Conservation (phyloP, 2,329 filamentous ascomycete genomes). For the Botrytis galanthina region DNA sequence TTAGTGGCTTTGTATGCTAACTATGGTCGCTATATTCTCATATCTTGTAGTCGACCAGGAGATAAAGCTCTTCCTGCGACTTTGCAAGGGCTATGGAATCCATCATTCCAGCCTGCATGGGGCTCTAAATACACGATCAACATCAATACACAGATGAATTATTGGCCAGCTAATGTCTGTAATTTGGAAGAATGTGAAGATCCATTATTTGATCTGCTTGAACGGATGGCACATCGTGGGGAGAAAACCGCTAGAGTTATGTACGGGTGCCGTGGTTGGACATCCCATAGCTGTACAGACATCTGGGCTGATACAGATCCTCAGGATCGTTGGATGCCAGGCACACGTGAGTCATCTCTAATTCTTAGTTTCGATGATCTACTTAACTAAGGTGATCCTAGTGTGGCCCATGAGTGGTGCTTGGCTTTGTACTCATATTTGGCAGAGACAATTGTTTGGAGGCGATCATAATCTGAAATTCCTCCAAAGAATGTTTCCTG, state of each 20-base stretch:
- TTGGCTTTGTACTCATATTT: constrained; percentile 44
- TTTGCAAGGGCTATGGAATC: constrained; percentile 48
- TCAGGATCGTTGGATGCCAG: constrained; percentile 38
- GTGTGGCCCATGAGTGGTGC: constrained; percentile 44
- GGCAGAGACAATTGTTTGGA: constrained; percentile 41
- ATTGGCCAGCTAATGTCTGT: constrained; percentile 43
- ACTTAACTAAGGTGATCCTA: background rate
- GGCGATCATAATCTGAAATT: constrained; percentile 37
- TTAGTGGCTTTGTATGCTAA: constrained; percentile 40
- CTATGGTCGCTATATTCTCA: constrained; percentile 43
- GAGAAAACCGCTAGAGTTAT: constrained; percentile 36
- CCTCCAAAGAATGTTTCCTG: constrained; percentile 34
- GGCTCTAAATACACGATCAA: constrained; percentile 51
- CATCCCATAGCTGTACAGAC: constrained; percentile 38
- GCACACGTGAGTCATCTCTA: constrained; percentile 31
- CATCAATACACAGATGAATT: constrained; percentile 55
- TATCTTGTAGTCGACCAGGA: constrained; percentile 38
- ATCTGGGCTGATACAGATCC: constrained; percentile 40
- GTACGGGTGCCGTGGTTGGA: constrained; percentile 38
- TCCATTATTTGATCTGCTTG: constrained; percentile 43
- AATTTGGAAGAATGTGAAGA: constrained; percentile 41
- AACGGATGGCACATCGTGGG: constrained; percentile 40
- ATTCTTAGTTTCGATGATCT: background rate
- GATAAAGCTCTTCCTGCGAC: constrained; percentile 42
- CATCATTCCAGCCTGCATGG: constrained; percentile 45